Percentiles rank a stretch among this genome's conserved stretches.
Evolutionary conservation across 805 yeast genomes (phyloP).

Genomic region (Hanseniaspora vineae): DNA sequence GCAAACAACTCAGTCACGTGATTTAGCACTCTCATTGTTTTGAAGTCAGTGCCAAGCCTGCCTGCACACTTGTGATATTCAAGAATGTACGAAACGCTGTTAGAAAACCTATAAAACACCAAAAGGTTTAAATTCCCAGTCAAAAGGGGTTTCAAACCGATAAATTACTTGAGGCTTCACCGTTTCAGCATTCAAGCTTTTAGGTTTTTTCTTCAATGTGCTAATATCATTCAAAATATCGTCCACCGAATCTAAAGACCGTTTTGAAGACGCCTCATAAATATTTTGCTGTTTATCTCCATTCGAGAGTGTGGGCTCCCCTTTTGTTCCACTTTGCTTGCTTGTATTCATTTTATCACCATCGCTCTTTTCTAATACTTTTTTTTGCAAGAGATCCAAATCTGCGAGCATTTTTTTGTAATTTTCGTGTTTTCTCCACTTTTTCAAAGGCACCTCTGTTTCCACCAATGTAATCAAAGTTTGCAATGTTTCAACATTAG

Average conservation of each 20-base stretch:
- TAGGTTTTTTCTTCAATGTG: constrained; percentile 13
- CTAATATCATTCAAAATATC: constrained; percentile 9
- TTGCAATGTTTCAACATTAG: neutral
- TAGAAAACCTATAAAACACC: constrained; percentile 25
- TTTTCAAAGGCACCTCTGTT: neutral
- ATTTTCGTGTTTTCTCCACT: neutral
- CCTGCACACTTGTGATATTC: no score
- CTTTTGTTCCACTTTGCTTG: constrained; percentile 9
- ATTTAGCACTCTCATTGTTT: no score
- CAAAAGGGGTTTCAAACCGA: constrained; percentile 21
- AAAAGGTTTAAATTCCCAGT: constrained; percentile 46
- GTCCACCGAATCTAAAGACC: constrained; percentile 3
- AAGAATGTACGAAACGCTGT: neutral
- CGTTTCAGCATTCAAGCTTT: constrained; percentile 3
- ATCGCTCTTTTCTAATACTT: constrained; percentile 17
- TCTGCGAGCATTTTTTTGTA: neutral
- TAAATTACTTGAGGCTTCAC: neutral
- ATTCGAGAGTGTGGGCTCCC: neutral
- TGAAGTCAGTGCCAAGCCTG: no score
- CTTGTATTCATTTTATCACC: constrained; percentile 2
- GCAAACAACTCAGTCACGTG: no score
- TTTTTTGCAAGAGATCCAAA: constrained; percentile 10
- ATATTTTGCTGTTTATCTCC: constrained; percentile 5
- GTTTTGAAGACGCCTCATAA: neutral
- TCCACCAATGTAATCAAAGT: neutral